Evolutionary conservation across 2,329 filamentous ascomycete species (phyloP), one percentile per base, ranked within the genome.

Genomic region (Dendrostoma leiphaemia): DNA sequence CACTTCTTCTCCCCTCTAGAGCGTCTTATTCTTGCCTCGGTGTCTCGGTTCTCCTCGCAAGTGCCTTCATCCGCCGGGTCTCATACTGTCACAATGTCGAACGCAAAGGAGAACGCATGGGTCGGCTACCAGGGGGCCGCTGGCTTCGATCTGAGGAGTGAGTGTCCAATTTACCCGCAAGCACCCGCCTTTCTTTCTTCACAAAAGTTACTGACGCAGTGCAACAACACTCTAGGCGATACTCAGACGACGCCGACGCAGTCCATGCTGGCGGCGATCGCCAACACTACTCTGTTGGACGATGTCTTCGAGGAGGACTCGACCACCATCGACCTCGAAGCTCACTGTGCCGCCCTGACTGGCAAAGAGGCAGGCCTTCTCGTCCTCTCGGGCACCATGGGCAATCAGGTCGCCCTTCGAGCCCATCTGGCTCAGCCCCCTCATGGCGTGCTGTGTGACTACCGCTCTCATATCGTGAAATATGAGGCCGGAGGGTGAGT

Each of bases 321-420:
- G 1, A 91, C 88, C 0, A 97, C 93, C 1, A 84, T 81, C 48
- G 78, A 82, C 23, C 83, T 97, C 37, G 89, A 97, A 69, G 72
- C 79, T 43, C 86, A 89, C 67, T 79, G 95, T 41, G 90, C 91
- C 17, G 67, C 79, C 29, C 79, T 95, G 3, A 83, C 90, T 1
- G 84, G 84, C 61, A 91, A 95, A 63, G 86, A 91, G 64, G 84
- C 84, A 7, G 88, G 83, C 0, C 77, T 97, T 4, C 85, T 96
- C 51, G 90, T 96, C 52, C 78, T 95, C 56, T 94, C 90, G 0
- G 93, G 93, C 3, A 96, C 92, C 4, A 96, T 96, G 91, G 91
- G 91, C 37, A 97, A 97, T 72, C 91, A 96, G 69, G 77, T 97
- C 17, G 86, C 88, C 0, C 79, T 96, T 38, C 84, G 92, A 35